Conservation (phyloP, 768 basidiomycete species). For the Cubamyces sp. region DNA sequence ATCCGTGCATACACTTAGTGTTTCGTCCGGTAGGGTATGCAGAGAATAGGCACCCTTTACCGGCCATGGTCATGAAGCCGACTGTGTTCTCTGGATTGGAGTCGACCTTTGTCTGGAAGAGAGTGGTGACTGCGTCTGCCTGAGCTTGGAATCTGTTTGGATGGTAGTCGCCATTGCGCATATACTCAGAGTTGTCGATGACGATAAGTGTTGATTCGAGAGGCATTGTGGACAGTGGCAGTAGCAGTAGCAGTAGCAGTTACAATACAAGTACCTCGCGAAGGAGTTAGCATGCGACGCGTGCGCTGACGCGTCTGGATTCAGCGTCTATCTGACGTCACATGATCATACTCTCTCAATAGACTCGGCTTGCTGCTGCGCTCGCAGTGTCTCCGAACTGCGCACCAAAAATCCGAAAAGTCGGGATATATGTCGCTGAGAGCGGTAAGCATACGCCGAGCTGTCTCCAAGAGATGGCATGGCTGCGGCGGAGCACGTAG, state of each 20-base stretch:
- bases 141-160: slow-evolving; percentile 91
- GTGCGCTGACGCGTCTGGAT: slow-evolving; percentile 28
- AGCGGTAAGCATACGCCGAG: not conserved
- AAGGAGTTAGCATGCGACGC: slow-evolving; percentile 6
- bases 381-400: not conserved
- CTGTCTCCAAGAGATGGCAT: not conserved
- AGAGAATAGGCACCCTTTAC: slow-evolving; percentile 69
- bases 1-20: not conserved
- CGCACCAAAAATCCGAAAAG: slow-evolving; percentile 3
- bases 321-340: slow-evolving; percentile 13
- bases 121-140: slow-evolving; percentile 84
- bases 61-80: slow-evolving; percentile 97
- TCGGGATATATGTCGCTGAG: not conserved
- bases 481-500: not conserved
- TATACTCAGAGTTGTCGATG: slow-evolving; percentile 97
- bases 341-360: slow-evolving; percentile 1
- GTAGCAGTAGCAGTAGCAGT: slow-evolving; percentile 3
- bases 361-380: not conserved
- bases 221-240: slow-evolving; percentile 64
- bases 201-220: slow-evolving; percentile 98
- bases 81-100: slow-evolving; percentile 98
- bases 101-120: slow-evolving; percentile 92
- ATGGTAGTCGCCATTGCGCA: slow-evolving; percentile 92
- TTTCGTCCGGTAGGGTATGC: not conserved
- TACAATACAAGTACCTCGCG: no score